Base-by-base conservation (phyloP, 768 basidiomycete species). In the Infundibulicybe gibba region DNA sequence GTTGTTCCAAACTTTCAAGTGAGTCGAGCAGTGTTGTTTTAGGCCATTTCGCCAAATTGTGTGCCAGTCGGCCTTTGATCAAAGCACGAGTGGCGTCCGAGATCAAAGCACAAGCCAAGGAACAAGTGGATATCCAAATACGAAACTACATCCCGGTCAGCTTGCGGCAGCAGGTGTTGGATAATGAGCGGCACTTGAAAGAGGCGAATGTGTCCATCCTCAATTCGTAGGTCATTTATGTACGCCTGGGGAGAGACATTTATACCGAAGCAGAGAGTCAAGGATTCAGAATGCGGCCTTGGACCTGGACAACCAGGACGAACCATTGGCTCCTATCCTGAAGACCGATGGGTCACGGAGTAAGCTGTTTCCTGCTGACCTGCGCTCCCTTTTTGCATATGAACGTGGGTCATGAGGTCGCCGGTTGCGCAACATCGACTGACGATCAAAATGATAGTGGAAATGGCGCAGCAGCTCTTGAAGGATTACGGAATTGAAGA, bases 341-440 rank as follows among this genome's bases (percentile, higher is more conserved):
- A 79, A 68, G 47, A 52, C 63, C 9, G 72, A 79, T 48, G 82
- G 81, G 1, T 68, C 60, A 44, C 62, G 54, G 48, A 79, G 80
- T 60, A 52, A 61, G 0, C 49, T 71, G 12, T 83, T 72, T 49
- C 83, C 82, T 6, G 59, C 63, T 0, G 74, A 80, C 51, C 52
- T 84, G 31, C 61, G 69, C 43, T 70, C 74, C 2, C 60, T 85
- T 12, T 71, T 81, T 40, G 63, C 64, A 5, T 85, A 83, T 56
- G 70, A 77, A 42, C 55, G 81, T 83, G 55, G 62, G 77, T 62
- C n/a, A 11, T 2, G 20, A 5, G 14, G 39, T 8, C 39, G 10
- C 15, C 14, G 15, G 3, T 32, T 41, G 15, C 15, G 16, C 32
- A 6, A 37, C 13, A 43, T 20, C 25, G 11, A 34, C 42, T 48